Evolutionary conservation across 192 early-diverging fungal genomes (phyloP).

Genomic region (Chytriomyces confervae): DNA sequence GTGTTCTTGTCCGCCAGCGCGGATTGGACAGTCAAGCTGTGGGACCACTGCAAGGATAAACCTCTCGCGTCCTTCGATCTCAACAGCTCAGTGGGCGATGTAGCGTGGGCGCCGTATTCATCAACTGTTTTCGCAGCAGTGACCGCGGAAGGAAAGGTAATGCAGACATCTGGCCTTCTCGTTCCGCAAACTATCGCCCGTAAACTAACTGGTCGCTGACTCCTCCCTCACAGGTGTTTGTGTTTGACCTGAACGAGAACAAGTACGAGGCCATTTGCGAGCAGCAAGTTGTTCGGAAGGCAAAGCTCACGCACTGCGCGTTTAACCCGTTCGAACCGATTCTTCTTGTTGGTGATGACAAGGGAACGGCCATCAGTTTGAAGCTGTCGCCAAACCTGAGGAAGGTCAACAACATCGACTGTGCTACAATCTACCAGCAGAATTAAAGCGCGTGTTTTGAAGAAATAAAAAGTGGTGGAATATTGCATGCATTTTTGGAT

Average conservation of each 20-base stretch:
- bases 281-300: constrained; percentile 63
- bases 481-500: too few species aligned
- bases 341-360: constrained; percentile 65
- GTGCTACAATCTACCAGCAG: constrained; percentile 25
- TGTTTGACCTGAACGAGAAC: constrained; percentile 66
- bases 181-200: constrained; percentile 5
- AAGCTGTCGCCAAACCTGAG: constrained; percentile 63
- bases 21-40: constrained; percentile 70
- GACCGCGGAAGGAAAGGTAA: constrained; percentile 66
- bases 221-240: constrained; percentile 48
- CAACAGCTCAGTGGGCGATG: constrained; percentile 59
- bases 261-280: constrained; percentile 70
- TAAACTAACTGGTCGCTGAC: background rate
- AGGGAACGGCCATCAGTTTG: constrained; percentile 55
- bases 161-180: background rate
- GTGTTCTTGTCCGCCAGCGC: constrained; percentile 62
- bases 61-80: constrained; percentile 68
- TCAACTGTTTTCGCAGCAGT: constrained; percentile 67
- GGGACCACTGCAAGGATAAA: constrained; percentile 61
- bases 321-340: constrained; percentile 69
- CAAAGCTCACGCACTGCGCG: constrained; percentile 64
- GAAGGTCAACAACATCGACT: constrained; percentile 39
- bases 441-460: background rate
- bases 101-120: constrained; percentile 71
- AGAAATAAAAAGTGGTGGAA: too few species aligned